phyloP scores from a whole-genome alignment of 257 asterid species.

The Ballota nigra region DNA sequence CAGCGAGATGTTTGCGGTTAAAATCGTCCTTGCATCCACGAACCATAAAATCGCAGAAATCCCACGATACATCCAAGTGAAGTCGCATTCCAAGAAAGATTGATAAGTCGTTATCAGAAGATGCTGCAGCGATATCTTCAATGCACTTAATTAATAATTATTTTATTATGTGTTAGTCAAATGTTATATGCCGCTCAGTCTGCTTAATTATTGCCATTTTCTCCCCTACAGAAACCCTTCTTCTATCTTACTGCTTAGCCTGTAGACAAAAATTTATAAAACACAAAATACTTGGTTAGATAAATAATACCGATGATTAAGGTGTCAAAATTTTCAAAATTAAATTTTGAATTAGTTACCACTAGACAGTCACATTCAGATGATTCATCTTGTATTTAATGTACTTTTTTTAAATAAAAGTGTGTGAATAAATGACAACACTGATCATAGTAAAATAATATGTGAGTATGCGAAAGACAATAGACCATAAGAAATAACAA shows the following conservation, averaged over 20 bases:
- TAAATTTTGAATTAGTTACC: too few relatives aligned
- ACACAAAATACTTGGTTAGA: neutral
- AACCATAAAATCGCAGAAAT: neutral
- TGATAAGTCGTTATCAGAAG: neutral
- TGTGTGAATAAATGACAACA: too few relatives aligned
- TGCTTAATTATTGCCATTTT: neutral
- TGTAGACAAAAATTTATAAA: conserved; percentile 16
- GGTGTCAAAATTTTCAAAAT: too few relatives aligned
- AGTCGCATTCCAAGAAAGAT: conserved; percentile 13
- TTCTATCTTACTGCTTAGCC: conserved; percentile 34
- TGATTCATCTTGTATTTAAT: too few relatives aligned
- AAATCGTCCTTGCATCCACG: neutral
- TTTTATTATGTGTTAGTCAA: neutral
- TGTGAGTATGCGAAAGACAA: too few relatives aligned
- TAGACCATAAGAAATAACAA: too few relatives aligned
- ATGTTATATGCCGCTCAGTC: neutral
- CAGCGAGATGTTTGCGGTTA: neutral
- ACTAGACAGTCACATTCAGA: too few relatives aligned
- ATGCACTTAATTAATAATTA: neutral
- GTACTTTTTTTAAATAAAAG: too few relatives aligned
- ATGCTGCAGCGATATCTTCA: neutral
- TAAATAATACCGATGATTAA: too few relatives aligned
- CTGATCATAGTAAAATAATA: too few relatives aligned
- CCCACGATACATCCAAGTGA: neutral
- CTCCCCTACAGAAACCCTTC: neutral